A percentile compares a stretch with the other conserved stretches of the same genome.
Conservation (phyloP, 371 early-diverging fungal species). For the Actinomortierella ambigua region DNA sequence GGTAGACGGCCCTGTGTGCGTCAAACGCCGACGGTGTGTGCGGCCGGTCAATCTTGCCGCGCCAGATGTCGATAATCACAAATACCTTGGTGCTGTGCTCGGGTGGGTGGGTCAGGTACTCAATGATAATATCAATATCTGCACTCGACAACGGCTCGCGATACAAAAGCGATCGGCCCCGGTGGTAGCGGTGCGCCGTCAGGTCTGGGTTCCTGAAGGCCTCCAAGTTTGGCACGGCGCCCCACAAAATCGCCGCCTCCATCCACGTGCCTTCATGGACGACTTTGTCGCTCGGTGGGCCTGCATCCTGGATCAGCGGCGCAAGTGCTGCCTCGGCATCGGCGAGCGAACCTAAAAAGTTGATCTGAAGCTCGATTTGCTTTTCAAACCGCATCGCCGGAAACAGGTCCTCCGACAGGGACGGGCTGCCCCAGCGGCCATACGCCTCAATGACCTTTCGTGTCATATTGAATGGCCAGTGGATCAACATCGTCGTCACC, state of each 20-base stretch:
- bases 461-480: constrained; percentile 10
- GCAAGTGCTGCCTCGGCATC: constrained; percentile 11
- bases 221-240: too few species aligned
- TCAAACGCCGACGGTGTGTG: constrained; percentile 17
- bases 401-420: constrained; percentile 19
- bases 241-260: constrained; percentile 12
- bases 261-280: constrained; percentile 28
- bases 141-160: constrained; percentile 19
- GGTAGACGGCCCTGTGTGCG: constrained; percentile 31
- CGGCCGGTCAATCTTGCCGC: constrained; percentile 32
- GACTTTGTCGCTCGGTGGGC: constrained; percentile 10
- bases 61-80: constrained; percentile 45
- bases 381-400: constrained; percentile 20
- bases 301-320: constrained; percentile 13
- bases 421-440: constrained; percentile 11
- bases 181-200: constrained; percentile 19
- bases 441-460: constrained; percentile 20
- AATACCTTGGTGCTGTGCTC: constrained; percentile 22
- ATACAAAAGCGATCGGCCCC: constrained; percentile 39
- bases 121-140: constrained; percentile 25
- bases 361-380: constrained; percentile 19
- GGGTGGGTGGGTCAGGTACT: constrained; percentile 24
- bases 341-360: constrained; percentile 17
- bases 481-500: constrained; percentile 16
- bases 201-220: too few species aligned